Percentiles rank a stretch among this genome's conserved stretches.
Conservation (phyloP, 768 basidiomycete species). For the Xerocomus spinulosus region DNA sequence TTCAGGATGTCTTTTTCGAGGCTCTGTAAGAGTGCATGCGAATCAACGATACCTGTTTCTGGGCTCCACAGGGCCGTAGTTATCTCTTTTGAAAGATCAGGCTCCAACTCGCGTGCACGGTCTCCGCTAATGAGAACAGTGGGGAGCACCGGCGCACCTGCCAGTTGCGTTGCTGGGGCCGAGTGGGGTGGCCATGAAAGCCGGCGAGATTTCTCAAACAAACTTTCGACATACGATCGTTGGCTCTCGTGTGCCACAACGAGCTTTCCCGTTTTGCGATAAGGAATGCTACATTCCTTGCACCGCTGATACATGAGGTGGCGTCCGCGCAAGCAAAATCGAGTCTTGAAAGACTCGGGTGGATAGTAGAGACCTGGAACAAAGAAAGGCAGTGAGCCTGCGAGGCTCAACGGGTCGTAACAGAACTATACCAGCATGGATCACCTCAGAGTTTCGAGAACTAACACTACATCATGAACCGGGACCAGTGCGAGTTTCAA, state of each 20-base stretch:
- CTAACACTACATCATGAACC: conserved; percentile 34
- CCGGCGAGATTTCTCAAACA: conserved; percentile 57
- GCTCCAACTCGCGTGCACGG: conserved; percentile 72
- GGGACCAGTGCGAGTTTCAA: background rate
- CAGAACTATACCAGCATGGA: conserved; percentile 66
- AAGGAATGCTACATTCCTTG: conserved; percentile 53
- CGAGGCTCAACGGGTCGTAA: background rate
- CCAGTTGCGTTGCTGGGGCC: conserved; percentile 10
- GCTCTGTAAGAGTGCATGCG: conserved; percentile 77
- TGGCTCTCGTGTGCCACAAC: conserved; percentile 76
- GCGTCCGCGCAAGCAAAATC: conserved; percentile 81
- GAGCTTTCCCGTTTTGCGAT: conserved; percentile 80
- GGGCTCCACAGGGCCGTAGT: conserved; percentile 73
- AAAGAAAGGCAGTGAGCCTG: background rate
- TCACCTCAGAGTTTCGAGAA: conserved; percentile 92
- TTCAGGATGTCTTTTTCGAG: conserved; percentile 79
- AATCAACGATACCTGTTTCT: conserved; percentile 87
- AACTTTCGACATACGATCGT: conserved; percentile 59
- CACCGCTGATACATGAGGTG: conserved; percentile 80
- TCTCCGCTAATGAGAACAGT: conserved; percentile 64
- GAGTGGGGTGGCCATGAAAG: conserved; percentile 50
- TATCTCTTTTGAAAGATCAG: conserved; percentile 71
- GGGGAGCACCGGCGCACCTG: conserved; percentile 44
- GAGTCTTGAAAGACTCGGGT: conserved; percentile 75
- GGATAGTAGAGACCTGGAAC: conserved; percentile 79